A percentile compares a stretch with the other conserved stretches of the same genome.
These are phyloP conservation scores for Paramecium sexaurelia DNA, from an alignment of 73 alveolate genomes.

Conservation along the genomic window DNA sequence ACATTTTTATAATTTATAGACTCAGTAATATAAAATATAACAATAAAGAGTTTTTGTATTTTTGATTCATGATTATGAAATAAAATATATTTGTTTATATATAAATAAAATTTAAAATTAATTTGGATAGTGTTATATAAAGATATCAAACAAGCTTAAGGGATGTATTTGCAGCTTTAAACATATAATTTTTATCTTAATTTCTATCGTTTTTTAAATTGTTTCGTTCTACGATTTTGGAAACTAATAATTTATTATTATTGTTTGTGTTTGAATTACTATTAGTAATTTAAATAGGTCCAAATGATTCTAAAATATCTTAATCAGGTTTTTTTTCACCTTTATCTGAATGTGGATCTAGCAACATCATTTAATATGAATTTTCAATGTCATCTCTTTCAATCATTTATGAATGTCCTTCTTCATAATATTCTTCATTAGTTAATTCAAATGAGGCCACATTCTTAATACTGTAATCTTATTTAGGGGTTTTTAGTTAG, in stretches of 20 bases:
- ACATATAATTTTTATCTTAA: background rate
- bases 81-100: background rate
- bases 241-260: background rate
- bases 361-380: background rate
- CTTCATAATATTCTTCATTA: background rate
- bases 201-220: background rate
- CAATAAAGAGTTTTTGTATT: too few species aligned
- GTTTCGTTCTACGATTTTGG: background rate
- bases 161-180: background rate
- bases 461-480: background rate
- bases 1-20: too few species aligned
- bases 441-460: background rate
- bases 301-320: background rate
- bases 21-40: too few species aligned
- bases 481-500: background rate
- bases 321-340: background rate
- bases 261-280: background rate
- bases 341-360: background rate
- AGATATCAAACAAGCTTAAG: background rate
- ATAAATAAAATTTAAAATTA: background rate
- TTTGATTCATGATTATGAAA: too few species aligned
- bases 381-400: background rate
- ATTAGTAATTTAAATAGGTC: background rate
- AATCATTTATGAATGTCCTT: background rate
- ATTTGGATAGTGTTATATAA: background rate